These are phyloP conservation scores for Thelonectria rubi DNA, from an alignment of 2,329 filamentous ascomycete species.

Conservation along the genomic window DNA sequence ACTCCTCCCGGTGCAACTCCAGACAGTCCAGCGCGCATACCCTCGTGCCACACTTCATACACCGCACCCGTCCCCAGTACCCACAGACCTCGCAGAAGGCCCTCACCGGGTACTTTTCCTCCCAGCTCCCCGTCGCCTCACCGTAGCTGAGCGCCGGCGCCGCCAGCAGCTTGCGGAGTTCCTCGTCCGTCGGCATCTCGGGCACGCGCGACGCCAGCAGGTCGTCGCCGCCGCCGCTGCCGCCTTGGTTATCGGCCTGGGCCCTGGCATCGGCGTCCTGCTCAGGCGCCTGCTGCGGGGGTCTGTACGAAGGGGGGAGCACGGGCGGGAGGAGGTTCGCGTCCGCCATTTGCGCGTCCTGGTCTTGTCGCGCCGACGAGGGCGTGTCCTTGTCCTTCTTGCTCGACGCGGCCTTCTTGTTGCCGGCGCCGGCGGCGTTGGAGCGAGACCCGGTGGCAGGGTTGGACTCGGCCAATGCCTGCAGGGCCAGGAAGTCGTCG, in stretches of 20 bases:
- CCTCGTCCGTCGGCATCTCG: constrained; percentile 63
- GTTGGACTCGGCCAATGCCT: constrained; percentile 54
- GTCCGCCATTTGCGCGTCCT: constrained; percentile 44
- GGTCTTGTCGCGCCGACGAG: constrained; percentile 35
- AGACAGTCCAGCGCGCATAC: constrained; percentile 83
- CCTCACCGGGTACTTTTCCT: constrained; percentile 63
- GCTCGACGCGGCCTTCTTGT: constrained; percentile 41
- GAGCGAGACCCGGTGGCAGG: constrained; percentile 45
- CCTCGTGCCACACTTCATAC: constrained; percentile 79
- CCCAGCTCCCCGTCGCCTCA: constrained; percentile 65
- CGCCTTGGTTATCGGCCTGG: not conserved
- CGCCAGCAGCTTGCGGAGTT: constrained; percentile 70
- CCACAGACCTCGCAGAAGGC: constrained; percentile 82
- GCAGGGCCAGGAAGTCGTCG: constrained; percentile 77
- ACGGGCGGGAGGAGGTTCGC: constrained; percentile 42
- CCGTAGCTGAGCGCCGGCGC: constrained; percentile 74
- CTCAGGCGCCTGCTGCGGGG: constrained; percentile 52
- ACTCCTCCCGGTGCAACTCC: constrained; percentile 76
- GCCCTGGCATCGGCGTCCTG: constrained; percentile 49
- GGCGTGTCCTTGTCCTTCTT: constrained; percentile 44
- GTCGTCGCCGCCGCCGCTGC: constrained; percentile 61
- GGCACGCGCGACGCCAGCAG: constrained; percentile 69
- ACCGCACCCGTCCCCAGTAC: constrained; percentile 81
- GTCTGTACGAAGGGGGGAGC: constrained; percentile 46
- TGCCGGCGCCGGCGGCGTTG: constrained; percentile 43